Base-by-base conservation (phyloP, 495 filamentous ascomycete genomes). In the Aspergillus diversus region DNA sequence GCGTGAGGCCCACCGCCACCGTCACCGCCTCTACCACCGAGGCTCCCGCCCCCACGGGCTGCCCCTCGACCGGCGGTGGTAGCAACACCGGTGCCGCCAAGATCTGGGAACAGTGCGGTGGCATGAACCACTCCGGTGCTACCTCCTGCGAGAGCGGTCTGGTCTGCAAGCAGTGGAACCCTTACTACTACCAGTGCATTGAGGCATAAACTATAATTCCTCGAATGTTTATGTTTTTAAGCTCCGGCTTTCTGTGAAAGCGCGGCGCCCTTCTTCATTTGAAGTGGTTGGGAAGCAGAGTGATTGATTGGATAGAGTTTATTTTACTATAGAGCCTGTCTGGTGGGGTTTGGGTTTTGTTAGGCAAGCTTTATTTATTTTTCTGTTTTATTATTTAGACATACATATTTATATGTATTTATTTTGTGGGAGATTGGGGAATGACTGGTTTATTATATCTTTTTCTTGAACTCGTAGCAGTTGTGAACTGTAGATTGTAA, bases 161-260 rank as follows among this genome's bases (percentile, higher is more conserved):
- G 13, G 50, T 55, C 21, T 70, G 67, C 67, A 65, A 69, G 64
- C 42, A 69, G 59, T 69, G 64, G 64, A 69, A 69, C 67, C 59
- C 61, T 21, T 69, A 63, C 61, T 69, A 69, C 61, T 63, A 63
- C 64, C 67, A 69, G 64, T 69, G 67, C 39, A 42, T 69, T 46
- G 37, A 50, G 51, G 58, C 49, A 2, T 61, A 61, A n/a, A 50
- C 11, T 43, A 4, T 49, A 7, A 17, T 49, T 15, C 15, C 11
- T 9, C 6, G n/a, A 12, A 3, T 43, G 15, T 43, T 4, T n/a
- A 43, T 43, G 39, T 43, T 11, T 12, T 9, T 0, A 3, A 5
- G 11, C 39, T 43, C 39, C 4, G 4, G 11, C 6, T 11, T 43
- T 11, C 39, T 4, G n/a, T 43, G 39, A 43, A 11, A 43, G n/a